A percentile compares a stretch with the other conserved stretches of the same genome.
These are phyloP conservation scores for Microcos paniculata DNA, from an alignment of 345 rosid genomes.

Conservation along the genomic window DNA sequence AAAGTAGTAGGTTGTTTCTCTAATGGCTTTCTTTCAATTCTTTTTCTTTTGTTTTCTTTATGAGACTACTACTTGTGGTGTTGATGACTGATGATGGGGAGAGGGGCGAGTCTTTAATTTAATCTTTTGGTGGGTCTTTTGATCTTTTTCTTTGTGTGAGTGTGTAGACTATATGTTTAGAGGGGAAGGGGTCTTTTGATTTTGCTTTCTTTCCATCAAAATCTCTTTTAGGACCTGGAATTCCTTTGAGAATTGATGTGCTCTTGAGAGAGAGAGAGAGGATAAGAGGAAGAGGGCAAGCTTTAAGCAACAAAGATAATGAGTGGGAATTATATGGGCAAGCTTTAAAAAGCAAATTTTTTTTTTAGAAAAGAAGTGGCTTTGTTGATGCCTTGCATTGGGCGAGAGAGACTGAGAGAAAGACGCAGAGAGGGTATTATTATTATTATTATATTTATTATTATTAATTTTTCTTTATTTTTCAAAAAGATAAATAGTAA, in stretches of 20 bases:
- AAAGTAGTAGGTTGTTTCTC: slow-evolving; percentile 35
- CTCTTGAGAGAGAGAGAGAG: slow-evolving; percentile 19
- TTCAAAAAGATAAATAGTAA: no score
- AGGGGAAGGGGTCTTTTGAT: slow-evolving; percentile 11
- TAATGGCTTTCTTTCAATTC: slow-evolving; percentile 17
- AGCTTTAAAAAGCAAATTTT: slow-evolving; percentile 44
- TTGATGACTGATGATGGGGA: background rate
- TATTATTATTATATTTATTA: no score
- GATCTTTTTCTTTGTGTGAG: background rate
- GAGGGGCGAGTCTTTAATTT: slow-evolving; percentile 8
- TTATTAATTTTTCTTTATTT: no score
- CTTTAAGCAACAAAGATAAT: slow-evolving; percentile 80
- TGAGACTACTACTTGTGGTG: slow-evolving; percentile 12
- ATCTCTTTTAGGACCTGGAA: background rate
- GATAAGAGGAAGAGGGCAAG: slow-evolving; percentile 32
- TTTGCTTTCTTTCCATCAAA: slow-evolving; percentile 4
- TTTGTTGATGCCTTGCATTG: slow-evolving; percentile 26
- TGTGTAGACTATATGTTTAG: slow-evolving; percentile 15
- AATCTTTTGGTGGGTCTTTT: slow-evolving; percentile 46
- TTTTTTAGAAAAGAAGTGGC: slow-evolving; percentile 31
- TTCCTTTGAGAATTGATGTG: slow-evolving; percentile 15
- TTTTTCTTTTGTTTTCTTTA: slow-evolving; percentile 6
- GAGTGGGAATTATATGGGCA: slow-evolving; percentile 86
- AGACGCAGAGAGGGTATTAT: no score
- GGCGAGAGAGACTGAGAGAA: no score